A percentile compares a stretch with the other conserved stretches of the same genome.
These are phyloP conservation scores for Emericellopsis terricola DNA, from an alignment of 495 filamentous ascomycete genomes.

Conservation along the genomic window DNA sequence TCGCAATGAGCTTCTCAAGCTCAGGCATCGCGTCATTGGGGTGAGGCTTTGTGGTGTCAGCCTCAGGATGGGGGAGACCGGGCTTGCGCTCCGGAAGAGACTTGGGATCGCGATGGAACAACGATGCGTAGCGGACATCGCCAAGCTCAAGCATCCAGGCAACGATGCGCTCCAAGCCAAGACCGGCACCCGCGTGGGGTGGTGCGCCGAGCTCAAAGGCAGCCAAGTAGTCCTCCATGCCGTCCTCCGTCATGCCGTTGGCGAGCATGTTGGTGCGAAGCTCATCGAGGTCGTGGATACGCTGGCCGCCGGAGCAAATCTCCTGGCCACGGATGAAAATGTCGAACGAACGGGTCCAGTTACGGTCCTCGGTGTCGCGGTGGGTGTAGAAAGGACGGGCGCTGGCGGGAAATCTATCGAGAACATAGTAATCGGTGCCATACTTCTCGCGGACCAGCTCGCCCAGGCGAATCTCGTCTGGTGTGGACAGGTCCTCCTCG, in stretches of 20 bases:
- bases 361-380: conserved; percentile 56
- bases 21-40: conserved; percentile 39
- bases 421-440: conserved; percentile 79
- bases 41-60: conserved; percentile 48
- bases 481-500: conserved; percentile 63
- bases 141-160: conserved; percentile 72
- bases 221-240: conserved; percentile 75
- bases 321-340: conserved; percentile 92
- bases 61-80: conserved; percentile 52
- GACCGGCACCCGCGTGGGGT: conserved; percentile 78
- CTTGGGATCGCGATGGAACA: conserved; percentile 74
- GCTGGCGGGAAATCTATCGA: conserved; percentile 79
- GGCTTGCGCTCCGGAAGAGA: conserved; percentile 41
- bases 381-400: conserved; percentile 92
- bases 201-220: conserved; percentile 79
- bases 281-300: conserved; percentile 65
- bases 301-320: conserved; percentile 79
- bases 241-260: conserved; percentile 52
- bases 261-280: conserved; percentile 62
- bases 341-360: conserved; percentile 80
- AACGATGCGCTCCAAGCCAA: conserved; percentile 72
- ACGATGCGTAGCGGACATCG: conserved; percentile 72
- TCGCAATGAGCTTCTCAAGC: conserved; percentile 65
- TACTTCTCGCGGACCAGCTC: conserved; percentile 71
- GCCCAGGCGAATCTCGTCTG: conserved; percentile 77